phyloP scores from a whole-genome alignment of 768 basidiomycete species.

The Trametes cingulata region DNA sequence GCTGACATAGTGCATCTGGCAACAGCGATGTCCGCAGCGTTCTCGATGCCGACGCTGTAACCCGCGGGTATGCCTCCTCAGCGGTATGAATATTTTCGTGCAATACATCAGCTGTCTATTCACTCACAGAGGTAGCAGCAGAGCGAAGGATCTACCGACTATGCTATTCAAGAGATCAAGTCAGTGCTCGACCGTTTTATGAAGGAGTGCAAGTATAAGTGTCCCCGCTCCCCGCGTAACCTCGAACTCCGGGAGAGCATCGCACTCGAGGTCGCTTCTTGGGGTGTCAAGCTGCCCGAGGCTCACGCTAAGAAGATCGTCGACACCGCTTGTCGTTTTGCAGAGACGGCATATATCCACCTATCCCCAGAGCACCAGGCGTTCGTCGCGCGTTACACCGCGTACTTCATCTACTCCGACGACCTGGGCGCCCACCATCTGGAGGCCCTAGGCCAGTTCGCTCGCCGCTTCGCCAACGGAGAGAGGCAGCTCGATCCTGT shows the following conservation, averaged over 20 bases:
- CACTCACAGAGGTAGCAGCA: no score
- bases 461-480: neutral
- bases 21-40: no score
- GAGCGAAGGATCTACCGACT: no score
- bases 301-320: neutral
- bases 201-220: neutral
- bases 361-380: conserved; percentile 20
- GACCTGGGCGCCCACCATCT: neutral
- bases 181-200: neutral
- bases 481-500: conserved; percentile 1
- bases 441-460: conserved; percentile 1
- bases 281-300: no score
- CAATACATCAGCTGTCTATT: no score
- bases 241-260: neutral
- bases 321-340: neutral
- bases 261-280: neutral
- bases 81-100: no score
- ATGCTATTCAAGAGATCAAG: neutral
- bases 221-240: neutral
- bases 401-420: conserved; percentile 32
- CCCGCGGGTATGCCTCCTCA: no score
- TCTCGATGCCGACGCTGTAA: no score
- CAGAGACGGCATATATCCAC: conserved; percentile 13
- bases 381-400: conserved; percentile 42
- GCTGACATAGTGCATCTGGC: no score